Base-by-base conservation (phyloP, 2,329 filamentous ascomycete genomes). In the Fusarium redolens region DNA sequence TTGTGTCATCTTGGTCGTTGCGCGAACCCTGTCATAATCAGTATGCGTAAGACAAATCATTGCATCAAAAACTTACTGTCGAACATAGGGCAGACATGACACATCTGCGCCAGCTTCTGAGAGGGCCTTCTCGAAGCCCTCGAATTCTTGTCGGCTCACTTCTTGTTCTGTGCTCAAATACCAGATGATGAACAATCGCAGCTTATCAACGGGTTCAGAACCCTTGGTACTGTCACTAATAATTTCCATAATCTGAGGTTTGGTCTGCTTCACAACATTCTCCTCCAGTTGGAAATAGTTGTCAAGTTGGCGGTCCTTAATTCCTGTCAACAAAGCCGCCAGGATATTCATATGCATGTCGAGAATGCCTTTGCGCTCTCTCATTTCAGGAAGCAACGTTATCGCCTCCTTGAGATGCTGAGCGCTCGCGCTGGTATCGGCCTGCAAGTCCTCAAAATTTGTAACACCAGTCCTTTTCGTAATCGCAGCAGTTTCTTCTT, bases 281-380 rank as follows among this genome's bases (percentile, higher is more conserved):
- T 98, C 96, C 81, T 99, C 97, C 10, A 97, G 86, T 80, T 98
- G 94, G 84, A 97, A 99, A 83, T 93, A 99, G 80, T 96, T 96
- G 80, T 99, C 96, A 10, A 99, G 86, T 81, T 98, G 95, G 20
- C 96, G 91, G 76, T 97, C 94, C 80, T 98, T 98, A 82, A 98
- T 97, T 3, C 95, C 95, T 1, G 85, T 87, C 44, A 91, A 79
- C 6, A 91, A 81, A 2, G 94, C 93, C 3, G 95, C 96, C 7
- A 97, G 87, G 66, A 98, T 97, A 80, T 97, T 98, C 96, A 99
- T 99, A 81, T 99, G 96, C 93, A 98, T 98, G 80, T 98, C 96
- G 9, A 99, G 88, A 25, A 92, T 89, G n/a, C 92, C 91, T 81
- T 99, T 99, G 66, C 96, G 91, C 82, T 98, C 96, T 71, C 95